phyloP scores from a whole-genome alignment of 805 yeast species.

The Candida namnaoensis region DNA sequence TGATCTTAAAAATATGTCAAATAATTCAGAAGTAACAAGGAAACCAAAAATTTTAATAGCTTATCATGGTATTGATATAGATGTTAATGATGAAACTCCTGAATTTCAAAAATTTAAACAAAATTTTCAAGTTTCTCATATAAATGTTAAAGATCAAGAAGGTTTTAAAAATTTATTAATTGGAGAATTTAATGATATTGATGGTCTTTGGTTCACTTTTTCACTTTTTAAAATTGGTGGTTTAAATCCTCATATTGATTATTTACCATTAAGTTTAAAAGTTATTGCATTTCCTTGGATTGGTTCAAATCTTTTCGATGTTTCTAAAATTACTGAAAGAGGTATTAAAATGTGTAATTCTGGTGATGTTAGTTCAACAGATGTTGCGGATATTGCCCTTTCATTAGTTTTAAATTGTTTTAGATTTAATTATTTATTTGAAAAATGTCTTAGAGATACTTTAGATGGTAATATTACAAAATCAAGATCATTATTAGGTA shows the following conservation, averaged over 20 bases:
- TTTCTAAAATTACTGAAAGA: conserved; percentile 30
- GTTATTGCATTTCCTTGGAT: conserved; percentile 50
- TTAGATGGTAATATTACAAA: conserved; percentile 33
- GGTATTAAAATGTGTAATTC: conserved; percentile 54
- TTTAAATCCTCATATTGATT: conserved; percentile 31
- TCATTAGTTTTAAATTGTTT: conserved; percentile 49
- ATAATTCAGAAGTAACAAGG: too few relatives aligned
- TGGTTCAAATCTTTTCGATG: conserved; percentile 49
- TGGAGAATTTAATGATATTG: conserved; percentile 29
- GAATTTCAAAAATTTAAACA: conserved; percentile 16
- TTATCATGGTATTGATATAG: background rate
- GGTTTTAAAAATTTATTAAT: conserved; percentile 32
- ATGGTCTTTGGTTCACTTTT: conserved; percentile 50
- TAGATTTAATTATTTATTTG: conserved; percentile 45
- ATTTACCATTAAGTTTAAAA: conserved; percentile 37
- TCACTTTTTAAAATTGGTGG: conserved; percentile 39
- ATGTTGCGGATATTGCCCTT: conserved; percentile 69
- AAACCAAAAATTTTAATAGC: too few relatives aligned
- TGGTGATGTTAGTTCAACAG: conserved; percentile 48
- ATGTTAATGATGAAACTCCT: background rate
- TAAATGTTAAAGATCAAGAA: conserved; percentile 10
- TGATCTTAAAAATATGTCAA: too few relatives aligned
- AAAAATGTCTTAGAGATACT: conserved; percentile 27
- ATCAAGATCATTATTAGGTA: conserved; percentile 32
- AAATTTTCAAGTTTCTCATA: background rate